Evolutionary conservation across 2,329 filamentous ascomycete species (phyloP).

Genomic region (Cytospora chrysosperma): DNA sequence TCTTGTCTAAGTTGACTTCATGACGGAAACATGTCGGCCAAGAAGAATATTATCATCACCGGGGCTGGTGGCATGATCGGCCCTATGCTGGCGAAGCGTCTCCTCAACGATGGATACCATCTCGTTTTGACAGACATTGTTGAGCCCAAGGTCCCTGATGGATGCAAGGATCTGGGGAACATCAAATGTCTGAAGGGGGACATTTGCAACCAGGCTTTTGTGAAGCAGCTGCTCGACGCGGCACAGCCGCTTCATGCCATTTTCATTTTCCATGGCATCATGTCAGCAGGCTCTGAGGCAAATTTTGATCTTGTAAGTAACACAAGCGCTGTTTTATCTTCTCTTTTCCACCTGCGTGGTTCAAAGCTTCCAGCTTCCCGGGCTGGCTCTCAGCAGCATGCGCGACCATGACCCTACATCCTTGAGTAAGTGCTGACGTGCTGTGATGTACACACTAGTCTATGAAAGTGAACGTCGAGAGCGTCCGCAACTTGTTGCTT

Average conservation of each 20-base stretch:
- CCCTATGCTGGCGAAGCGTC: conserved; percentile 39
- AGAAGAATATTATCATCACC: conserved; percentile 35
- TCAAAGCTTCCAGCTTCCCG: too few species aligned
- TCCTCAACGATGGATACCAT: conserved; percentile 40
- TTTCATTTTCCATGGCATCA: conserved; percentile 66
- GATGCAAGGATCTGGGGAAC: conserved; percentile 48
- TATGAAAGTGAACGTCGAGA: conserved; percentile 60
- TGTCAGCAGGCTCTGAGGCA: conserved; percentile 63
- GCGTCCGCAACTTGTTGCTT: conserved; percentile 51
- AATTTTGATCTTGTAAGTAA: conserved; percentile 49
- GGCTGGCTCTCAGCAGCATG: background rate
- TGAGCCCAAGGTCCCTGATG: conserved; percentile 49
- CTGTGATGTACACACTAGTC: conserved; percentile 36
- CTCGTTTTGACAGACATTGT: conserved; percentile 54
- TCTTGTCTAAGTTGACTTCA: background rate
- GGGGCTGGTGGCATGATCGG: conserved; percentile 38
- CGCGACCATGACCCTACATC: too few species aligned
- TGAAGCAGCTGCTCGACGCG: conserved; percentile 42
- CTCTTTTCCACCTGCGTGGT: too few species aligned
- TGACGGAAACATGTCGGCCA: background rate
- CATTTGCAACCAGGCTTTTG: conserved; percentile 37
- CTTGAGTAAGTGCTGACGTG: background rate
- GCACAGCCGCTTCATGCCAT: conserved; percentile 50
- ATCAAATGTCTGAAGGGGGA: conserved; percentile 52
- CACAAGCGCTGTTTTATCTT: background rate